Evolutionary conservation across 1,139 yeast species (phyloP).

Genomic region (Pichia sp.): DNA sequence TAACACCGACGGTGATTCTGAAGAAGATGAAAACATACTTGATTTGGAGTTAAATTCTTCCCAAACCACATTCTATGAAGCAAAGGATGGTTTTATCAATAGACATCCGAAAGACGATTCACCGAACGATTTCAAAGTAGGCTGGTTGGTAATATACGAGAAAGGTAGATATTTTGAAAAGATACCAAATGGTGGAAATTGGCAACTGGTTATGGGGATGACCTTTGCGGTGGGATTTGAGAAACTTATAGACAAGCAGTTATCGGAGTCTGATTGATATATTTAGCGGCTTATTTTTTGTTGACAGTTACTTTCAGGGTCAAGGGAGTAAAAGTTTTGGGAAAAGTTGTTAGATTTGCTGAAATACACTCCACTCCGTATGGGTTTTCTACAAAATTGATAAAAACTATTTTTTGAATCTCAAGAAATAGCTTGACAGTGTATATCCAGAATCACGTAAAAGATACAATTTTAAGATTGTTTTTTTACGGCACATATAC

Average conservation of each 20-base stretch:
- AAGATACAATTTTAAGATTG: too few relatives aligned
- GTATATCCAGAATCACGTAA: too few relatives aligned
- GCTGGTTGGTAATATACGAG: conserved; percentile 58
- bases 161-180: conserved; percentile 24
- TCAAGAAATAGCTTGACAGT: too few relatives aligned
- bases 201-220: conserved; percentile 46
- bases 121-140: conserved; percentile 50
- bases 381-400: too few relatives aligned
- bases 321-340: too few relatives aligned
- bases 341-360: too few relatives aligned
- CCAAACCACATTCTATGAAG: conserved; percentile 30
- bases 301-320: too few relatives aligned
- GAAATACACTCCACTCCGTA: too few relatives aligned
- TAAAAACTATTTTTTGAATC: too few relatives aligned
- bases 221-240: conserved; percentile 50
- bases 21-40: conserved; percentile 15
- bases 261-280: too few relatives aligned
- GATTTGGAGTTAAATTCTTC: conserved; percentile 1
- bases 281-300: too few relatives aligned
- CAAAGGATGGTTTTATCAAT: conserved; percentile 49
- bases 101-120: conserved; percentile 47
- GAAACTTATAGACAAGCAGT: conserved; percentile 20
- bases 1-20: conserved; percentile 8
- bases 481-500: too few relatives aligned
- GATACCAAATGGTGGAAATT: conserved; percentile 33